These are phyloP conservation scores for Citrus australasica DNA, from an alignment of 345 rosid species.

Conservation along the genomic window DNA sequence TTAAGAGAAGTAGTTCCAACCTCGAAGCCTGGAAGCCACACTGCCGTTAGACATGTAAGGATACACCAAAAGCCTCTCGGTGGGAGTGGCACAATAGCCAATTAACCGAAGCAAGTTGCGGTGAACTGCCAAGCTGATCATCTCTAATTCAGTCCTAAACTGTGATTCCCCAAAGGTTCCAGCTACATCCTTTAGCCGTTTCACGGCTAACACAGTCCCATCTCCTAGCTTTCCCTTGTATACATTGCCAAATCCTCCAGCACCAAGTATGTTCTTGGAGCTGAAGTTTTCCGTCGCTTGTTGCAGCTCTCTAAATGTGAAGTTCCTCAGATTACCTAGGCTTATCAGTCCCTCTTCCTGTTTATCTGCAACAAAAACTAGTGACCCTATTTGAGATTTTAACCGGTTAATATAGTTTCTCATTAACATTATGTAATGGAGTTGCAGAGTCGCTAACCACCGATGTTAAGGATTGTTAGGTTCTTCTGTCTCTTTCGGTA, in stretches of 20 bases:
- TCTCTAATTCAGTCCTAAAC: conserved; percentile 87
- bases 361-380: conserved; percentile 43
- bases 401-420: neutral
- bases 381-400: neutral
- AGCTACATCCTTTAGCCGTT: conserved; percentile 70
- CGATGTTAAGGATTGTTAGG: conserved; percentile 37
- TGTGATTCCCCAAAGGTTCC: conserved; percentile 82
- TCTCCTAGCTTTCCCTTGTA: conserved; percentile 84
- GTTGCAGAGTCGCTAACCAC: conserved; percentile 41
- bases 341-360: conserved; percentile 63
- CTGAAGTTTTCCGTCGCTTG: conserved; percentile 76
- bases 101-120: conserved; percentile 72
- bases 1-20: conserved; percentile 35
- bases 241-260: conserved; percentile 95
- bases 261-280: conserved; percentile 76
- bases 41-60: conserved; percentile 97
- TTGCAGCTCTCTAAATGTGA: conserved; percentile 85
- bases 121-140: conserved; percentile 97
- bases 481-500: conserved; percentile 44
- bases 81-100: conserved; percentile 75
- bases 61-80: conserved; percentile 83
- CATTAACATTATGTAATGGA: neutral
- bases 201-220: conserved; percentile 75
- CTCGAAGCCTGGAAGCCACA: conserved; percentile 89
- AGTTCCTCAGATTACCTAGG: conserved; percentile 78